These are phyloP conservation scores for Trichothecium sympodiale DNA, from an alignment of 2,329 filamentous ascomycete genomes.

Conservation along the genomic window DNA sequence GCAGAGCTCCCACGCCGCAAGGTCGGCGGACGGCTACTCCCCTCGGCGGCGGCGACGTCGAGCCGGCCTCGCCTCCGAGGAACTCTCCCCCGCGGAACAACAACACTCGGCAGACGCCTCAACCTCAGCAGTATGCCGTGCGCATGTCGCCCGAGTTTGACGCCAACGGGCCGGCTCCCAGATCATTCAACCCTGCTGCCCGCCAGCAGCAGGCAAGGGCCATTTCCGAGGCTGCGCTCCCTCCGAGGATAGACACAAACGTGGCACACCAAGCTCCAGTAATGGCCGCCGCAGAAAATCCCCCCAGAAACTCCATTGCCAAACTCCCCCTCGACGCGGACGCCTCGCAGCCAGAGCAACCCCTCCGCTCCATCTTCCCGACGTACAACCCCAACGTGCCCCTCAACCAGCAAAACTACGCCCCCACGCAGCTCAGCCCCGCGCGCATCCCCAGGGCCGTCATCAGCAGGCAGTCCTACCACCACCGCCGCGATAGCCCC, in stretches of 20 bases:
- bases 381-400: conserved; percentile 58
- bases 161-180: background rate
- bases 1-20: conserved; percentile 24
- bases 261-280: background rate
- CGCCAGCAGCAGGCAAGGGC: background rate
- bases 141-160: background rate
- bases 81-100: conserved; percentile 11
- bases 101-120: conserved; percentile 4
- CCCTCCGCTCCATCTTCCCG: conserved; percentile 64
- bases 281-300: conserved; percentile 4
- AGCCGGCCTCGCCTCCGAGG: conserved; percentile 14
- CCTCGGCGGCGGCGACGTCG: conserved; percentile 6
- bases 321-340: conserved; percentile 36
- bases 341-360: conserved; percentile 9
- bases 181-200: conserved; percentile 1
- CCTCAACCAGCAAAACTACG: conserved; percentile 59
- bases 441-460: conserved; percentile 48
- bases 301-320: conserved; percentile 38
- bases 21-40: conserved; percentile 15
- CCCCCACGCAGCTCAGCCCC: conserved; percentile 53
- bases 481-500: conserved; percentile 3
- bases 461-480: conserved; percentile 55
- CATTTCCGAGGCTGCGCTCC: background rate
- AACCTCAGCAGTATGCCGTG: background rate
- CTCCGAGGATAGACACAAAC: background rate